These are phyloP conservation scores for Tympanopsis confertula DNA, from an alignment of 2,329 filamentous ascomycete species.

Conservation along the genomic window DNA sequence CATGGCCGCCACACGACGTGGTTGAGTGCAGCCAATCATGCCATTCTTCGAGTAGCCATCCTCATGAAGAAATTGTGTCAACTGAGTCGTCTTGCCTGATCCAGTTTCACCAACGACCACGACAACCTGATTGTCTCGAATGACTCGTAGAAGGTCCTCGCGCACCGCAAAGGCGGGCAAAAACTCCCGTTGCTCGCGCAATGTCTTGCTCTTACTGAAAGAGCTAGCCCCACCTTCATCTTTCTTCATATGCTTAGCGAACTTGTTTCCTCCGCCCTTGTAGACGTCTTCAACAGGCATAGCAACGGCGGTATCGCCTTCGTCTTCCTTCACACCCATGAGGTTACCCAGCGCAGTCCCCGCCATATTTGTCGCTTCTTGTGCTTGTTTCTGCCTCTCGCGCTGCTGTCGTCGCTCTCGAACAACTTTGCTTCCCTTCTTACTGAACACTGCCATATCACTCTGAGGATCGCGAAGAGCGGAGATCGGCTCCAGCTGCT, in stretches of 20 bases:
- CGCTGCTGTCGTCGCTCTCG: slow-evolving; percentile 54
- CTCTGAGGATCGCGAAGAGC: slow-evolving; percentile 59
- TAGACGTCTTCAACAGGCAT: slow-evolving; percentile 39
- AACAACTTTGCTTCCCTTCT: slow-evolving; percentile 56
- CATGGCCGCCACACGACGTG: slow-evolving; percentile 1
- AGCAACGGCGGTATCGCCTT: slow-evolving; percentile 48
- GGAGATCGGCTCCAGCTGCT: slow-evolving; percentile 57
- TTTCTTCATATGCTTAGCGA: slow-evolving; percentile 53
- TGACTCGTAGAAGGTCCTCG: slow-evolving; percentile 54
- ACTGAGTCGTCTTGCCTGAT: slow-evolving; percentile 59
- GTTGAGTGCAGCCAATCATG: slow-evolving; percentile 1
- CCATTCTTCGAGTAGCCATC: slow-evolving; percentile 50
- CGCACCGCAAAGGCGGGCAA: slow-evolving; percentile 59
- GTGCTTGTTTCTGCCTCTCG: slow-evolving; percentile 57
- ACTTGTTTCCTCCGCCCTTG: slow-evolving; percentile 45
- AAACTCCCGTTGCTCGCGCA: slow-evolving; percentile 55
- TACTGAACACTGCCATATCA: slow-evolving; percentile 61
- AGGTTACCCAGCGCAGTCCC: slow-evolving; percentile 56
- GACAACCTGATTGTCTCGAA: slow-evolving; percentile 56
- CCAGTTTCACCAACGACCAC: slow-evolving; percentile 62
- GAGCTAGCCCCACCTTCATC: slow-evolving; percentile 39
- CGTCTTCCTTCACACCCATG: slow-evolving; percentile 55
- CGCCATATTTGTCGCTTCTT: slow-evolving; percentile 55
- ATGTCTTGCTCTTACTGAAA: slow-evolving; percentile 56
- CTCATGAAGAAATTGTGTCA: slow-evolving; percentile 59